Conservation (phyloP, 345 rosid genomes). For the Durio zibethinus region DNA sequence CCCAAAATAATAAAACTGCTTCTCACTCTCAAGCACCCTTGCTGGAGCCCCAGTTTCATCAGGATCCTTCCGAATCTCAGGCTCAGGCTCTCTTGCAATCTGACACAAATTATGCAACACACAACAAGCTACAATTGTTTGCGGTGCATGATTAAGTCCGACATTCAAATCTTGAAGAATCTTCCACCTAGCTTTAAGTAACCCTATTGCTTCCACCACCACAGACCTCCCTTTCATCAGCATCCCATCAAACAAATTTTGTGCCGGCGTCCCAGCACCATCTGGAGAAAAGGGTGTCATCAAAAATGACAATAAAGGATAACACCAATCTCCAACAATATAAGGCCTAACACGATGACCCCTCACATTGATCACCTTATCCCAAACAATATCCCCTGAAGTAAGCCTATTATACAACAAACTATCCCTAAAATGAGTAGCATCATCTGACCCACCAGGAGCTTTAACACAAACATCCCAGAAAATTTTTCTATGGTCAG, state of each 20-base stretch:
- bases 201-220: constrained; percentile 89
- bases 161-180: constrained; percentile 92
- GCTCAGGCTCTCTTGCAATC: constrained; percentile 96
- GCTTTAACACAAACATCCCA: constrained; percentile 98
- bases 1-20: constrained; percentile 68
- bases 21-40: constrained; percentile 81
- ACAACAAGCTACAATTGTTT: constrained; percentile 96
- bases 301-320: constrained; percentile 70
- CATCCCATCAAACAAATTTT: constrained; percentile 95
- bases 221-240: constrained; percentile 94
- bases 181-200: constrained; percentile 92
- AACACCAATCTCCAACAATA: constrained; percentile 96
- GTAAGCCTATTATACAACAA: constrained; percentile 73
- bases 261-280: constrained; percentile 79
- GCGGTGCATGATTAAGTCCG: constrained; percentile 89
- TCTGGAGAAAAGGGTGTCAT: constrained; percentile 90
- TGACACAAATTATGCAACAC: constrained; percentile 97
- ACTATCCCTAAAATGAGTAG: constrained; percentile 84
- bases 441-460: constrained; percentile 78
- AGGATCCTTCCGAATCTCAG: constrained; percentile 77
- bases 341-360: constrained; percentile 89
- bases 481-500: constrained; percentile 88
- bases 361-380: constrained; percentile 66
- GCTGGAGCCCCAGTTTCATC: constrained; percentile 71
- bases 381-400: constrained; percentile 93